Evolutionary conservation across 1,284 basidiomycete species (phyloP).

Genomic region (Phaffia rhodozyma): DNA sequence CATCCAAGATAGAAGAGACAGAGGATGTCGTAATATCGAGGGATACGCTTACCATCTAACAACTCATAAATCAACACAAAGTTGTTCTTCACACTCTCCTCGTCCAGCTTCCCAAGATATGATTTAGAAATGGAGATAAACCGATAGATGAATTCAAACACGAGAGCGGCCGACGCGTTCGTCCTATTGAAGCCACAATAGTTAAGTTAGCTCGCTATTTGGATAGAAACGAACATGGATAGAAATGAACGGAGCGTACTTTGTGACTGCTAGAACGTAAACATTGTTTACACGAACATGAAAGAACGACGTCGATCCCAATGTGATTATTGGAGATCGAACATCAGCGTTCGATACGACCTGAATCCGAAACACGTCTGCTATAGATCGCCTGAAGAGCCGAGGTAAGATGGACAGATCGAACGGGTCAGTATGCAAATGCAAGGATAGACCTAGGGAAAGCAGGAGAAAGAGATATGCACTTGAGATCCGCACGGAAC

Average conservation of each 20-base stretch:
- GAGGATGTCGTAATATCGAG: too few relatives aligned
- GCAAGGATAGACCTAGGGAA: not conserved
- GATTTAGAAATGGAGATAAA: slow-evolving; percentile 86
- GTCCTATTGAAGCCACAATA: slow-evolving; percentile 42
- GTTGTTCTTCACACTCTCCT: slow-evolving; percentile 97
- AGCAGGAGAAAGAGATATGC: slow-evolving; percentile 27
- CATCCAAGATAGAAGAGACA: too few relatives aligned
- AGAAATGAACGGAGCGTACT: slow-evolving; percentile 44
- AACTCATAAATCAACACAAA: slow-evolving; percentile 94
- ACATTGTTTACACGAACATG: slow-evolving; percentile 91
- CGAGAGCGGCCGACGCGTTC: slow-evolving; percentile 92
- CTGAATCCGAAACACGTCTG: slow-evolving; percentile 94
- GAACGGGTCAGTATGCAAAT: slow-evolving; percentile 1
- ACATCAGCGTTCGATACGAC: slow-evolving; percentile 96
- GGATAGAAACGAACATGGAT: not conserved
- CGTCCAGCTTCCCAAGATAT: slow-evolving; percentile 96
- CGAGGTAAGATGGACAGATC: not conserved
- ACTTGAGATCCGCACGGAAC: slow-evolving; percentile 91
- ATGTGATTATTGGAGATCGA: slow-evolving; percentile 90
- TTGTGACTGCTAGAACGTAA: slow-evolving; percentile 88
- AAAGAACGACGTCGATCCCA: slow-evolving; percentile 95
- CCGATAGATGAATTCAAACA: slow-evolving; percentile 95
- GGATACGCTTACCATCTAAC: slow-evolving; percentile 58
- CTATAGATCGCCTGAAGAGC: slow-evolving; percentile 73
- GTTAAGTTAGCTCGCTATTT: not conserved